These are phyloP conservation scores for Capronia coronata DNA, from an alignment of 2,329 filamentous ascomycete species.

Conservation along the genomic window DNA sequence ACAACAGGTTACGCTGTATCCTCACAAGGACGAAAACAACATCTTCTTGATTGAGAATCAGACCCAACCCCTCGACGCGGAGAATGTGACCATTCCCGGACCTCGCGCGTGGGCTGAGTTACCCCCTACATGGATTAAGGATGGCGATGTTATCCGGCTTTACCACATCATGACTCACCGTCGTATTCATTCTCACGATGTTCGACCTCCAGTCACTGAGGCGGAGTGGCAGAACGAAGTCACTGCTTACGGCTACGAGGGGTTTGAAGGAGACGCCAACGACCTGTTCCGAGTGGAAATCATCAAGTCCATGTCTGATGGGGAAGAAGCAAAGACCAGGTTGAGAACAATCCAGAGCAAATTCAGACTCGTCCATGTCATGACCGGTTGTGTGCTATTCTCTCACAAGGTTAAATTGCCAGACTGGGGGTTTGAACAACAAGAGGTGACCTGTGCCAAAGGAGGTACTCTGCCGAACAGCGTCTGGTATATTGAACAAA, in stretches of 20 bases:
- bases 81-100: slow-evolving; percentile 71
- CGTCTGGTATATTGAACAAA: slow-evolving; percentile 92
- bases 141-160: slow-evolving; percentile 73
- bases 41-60: slow-evolving; percentile 91
- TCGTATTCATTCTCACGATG: slow-evolving; percentile 91
- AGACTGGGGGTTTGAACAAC: slow-evolving; percentile 95
- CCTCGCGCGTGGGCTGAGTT: slow-evolving; percentile 76
- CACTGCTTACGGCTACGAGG: slow-evolving; percentile 94
- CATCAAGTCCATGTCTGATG: slow-evolving; percentile 78
- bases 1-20: slow-evolving; percentile 96
- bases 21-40: slow-evolving; percentile 99
- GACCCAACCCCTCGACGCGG: slow-evolving; percentile 70
- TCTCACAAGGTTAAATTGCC: slow-evolving; percentile 99
- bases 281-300: slow-evolving; percentile 95
- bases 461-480: slow-evolving; percentile 92
- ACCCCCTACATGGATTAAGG: slow-evolving; percentile 62
- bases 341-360: slow-evolving; percentile 93
- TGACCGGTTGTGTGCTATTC: slow-evolving; percentile 94
- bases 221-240: slow-evolving; percentile 94
- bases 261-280: slow-evolving; percentile 94
- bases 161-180: slow-evolving; percentile 80
- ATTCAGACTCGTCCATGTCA: slow-evolving; percentile 88
- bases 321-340: slow-evolving; percentile 70
- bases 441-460: slow-evolving; percentile 95
- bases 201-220: slow-evolving; percentile 78